Conservation (phyloP, 805 yeast species). For the Metschnikowia picachoensis region DNA sequence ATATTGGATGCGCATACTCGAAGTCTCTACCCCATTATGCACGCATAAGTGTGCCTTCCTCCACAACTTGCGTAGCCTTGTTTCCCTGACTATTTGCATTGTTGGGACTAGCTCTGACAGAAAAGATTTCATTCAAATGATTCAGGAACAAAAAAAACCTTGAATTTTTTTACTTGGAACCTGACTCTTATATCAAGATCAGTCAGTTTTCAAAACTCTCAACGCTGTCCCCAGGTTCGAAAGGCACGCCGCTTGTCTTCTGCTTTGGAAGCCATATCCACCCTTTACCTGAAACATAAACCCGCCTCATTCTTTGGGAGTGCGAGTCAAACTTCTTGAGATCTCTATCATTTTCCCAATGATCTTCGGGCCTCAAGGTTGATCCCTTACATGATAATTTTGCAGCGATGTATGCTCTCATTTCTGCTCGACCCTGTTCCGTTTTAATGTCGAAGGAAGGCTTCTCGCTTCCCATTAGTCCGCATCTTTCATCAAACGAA, state of each 20-base stretch:
- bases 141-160: no score
- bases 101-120: no score
- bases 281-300: constrained; percentile 12
- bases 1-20: no score
- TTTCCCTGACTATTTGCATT: no score
- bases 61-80: no score
- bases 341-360: background rate
- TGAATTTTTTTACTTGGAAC: no score
- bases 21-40: no score
- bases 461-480: background rate
- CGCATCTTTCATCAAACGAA: background rate
- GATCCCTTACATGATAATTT: constrained; percentile 5
- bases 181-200: background rate
- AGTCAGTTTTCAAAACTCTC: background rate
- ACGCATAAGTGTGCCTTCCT: no score
- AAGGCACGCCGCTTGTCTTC: constrained; percentile 4
- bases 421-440: constrained; percentile 12
- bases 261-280: constrained; percentile 11
- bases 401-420: constrained; percentile 9
- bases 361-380: background rate
- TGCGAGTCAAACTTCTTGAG: constrained; percentile 1
- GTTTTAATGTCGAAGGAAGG: constrained; percentile 13
- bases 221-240: background rate
- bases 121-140: no score
- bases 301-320: constrained; percentile 5